Percentiles rank a stretch among this genome's conserved stretches.
These are phyloP conservation scores for Colletotrichum musae DNA, from an alignment of 2,329 filamentous ascomycete genomes.

Conservation along the genomic window DNA sequence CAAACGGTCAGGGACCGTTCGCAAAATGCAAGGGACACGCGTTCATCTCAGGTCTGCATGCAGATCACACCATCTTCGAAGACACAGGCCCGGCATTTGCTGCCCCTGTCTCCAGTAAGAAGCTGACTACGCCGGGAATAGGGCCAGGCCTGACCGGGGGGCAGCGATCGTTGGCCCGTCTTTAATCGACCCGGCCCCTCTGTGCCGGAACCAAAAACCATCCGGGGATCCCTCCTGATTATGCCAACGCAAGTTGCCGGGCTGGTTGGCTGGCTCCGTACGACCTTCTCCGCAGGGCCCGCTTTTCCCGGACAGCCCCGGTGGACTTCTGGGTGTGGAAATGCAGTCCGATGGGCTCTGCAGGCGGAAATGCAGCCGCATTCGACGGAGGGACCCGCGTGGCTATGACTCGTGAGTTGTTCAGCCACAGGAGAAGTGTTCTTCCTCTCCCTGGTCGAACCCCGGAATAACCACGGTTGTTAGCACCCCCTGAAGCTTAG, in stretches of 20 bases:
- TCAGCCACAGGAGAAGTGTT: background rate
- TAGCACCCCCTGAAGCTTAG: background rate
- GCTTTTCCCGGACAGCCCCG: constrained; percentile 21
- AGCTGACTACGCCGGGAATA: background rate
- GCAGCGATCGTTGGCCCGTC: background rate
- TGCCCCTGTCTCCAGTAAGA: constrained; percentile 4
- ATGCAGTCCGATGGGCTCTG: background rate
- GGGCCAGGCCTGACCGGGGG: too few relatives aligned
- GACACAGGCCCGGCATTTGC: constrained; percentile 7
- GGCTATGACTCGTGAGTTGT: constrained; percentile 8
- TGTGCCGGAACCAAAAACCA: constrained; percentile 17
- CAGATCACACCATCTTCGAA: constrained; percentile 24
- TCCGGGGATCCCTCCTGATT: background rate
- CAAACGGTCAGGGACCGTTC: background rate
- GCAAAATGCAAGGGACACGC: background rate
- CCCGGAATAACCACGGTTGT: constrained; percentile 10
- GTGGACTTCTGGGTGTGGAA: background rate
- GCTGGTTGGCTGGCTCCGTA: background rate
- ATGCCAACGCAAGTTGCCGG: background rate
- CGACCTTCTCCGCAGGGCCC: background rate
- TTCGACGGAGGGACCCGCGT: constrained; percentile 2
- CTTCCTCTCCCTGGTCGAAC: background rate
- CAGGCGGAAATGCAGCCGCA: background rate
- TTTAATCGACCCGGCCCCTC: background rate
- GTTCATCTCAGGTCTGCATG: constrained; percentile 5